Evolutionary conservation across 768 basidiomycete genomes (phyloP).

Genomic region (Hortiboletus campestris): DNA sequence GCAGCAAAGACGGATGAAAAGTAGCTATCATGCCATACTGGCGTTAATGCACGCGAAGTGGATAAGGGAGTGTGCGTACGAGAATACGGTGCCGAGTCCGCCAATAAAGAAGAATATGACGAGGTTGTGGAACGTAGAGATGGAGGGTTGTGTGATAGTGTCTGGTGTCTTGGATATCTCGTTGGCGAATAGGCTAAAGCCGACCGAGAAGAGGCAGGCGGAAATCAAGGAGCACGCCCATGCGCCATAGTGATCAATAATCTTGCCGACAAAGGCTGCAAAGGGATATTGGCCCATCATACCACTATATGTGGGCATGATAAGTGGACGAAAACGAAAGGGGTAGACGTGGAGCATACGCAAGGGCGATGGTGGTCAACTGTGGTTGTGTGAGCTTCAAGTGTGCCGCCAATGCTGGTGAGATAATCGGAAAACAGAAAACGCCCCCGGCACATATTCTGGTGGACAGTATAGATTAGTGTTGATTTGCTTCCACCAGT

Average conservation of each 20-base stretch:
- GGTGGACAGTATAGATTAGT: background rate
- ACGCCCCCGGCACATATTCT: constrained; percentile 80
- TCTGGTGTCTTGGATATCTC: constrained; percentile 51
- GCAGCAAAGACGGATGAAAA: constrained; percentile 78
- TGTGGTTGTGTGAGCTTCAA: constrained; percentile 73
- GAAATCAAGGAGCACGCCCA: constrained; percentile 64
- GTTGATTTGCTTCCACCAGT: background rate
- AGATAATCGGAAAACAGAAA: constrained; percentile 75
- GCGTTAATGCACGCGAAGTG: background rate
- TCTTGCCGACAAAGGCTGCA: constrained; percentile 64
- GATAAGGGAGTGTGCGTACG: constrained; percentile 46
- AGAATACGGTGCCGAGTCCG: constrained; percentile 69
- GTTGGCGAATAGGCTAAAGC: constrained; percentile 62
- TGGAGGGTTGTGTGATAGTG: constrained; percentile 35
- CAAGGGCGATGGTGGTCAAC: constrained; percentile 72
- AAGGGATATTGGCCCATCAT: constrained; percentile 82
- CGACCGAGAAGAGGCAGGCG: constrained; percentile 53
- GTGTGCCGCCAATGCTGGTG: constrained; percentile 57
- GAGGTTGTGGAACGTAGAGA: constrained; percentile 50
- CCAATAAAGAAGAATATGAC: constrained; percentile 58
- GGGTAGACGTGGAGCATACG: constrained; percentile 52
- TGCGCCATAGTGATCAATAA: constrained; percentile 67
- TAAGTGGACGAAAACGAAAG: background rate
- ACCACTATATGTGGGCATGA: constrained; percentile 45
- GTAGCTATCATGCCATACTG: constrained; percentile 37